Percentiles rank a stretch among this genome's conserved stretches.
phyloP scores from a whole-genome alignment of 2,329 filamentous ascomycete species.

The Fusarium phyllophilum region DNA sequence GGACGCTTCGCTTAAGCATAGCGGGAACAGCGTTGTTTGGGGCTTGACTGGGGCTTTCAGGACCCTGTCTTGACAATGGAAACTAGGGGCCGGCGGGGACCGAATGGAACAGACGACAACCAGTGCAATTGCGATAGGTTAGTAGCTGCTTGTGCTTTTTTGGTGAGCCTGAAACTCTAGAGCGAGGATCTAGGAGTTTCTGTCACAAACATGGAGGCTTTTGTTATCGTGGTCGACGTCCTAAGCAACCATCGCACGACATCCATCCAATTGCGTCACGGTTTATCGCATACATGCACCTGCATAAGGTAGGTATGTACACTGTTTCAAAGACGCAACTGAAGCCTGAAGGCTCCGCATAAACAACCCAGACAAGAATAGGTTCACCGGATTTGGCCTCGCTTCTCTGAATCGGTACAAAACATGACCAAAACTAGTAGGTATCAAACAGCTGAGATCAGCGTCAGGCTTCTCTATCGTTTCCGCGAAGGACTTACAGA shows the following conservation, averaged over 20 bases:
- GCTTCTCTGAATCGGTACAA: not conserved
- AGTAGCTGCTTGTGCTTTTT: conserved; percentile 33
- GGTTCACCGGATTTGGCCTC: not conserved
- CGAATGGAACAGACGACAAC: conserved; percentile 28
- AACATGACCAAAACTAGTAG: conserved; percentile 1
- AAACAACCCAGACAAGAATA: conserved; percentile 7
- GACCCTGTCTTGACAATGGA: not conserved
- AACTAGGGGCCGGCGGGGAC: conserved; percentile 6
- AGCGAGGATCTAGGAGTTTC: conserved; percentile 34
- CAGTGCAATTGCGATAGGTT: conserved; percentile 37
- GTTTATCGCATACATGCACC: conserved; percentile 4
- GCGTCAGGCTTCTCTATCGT: conserved; percentile 8
- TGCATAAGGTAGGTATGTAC: conserved; percentile 1
- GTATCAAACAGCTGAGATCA: conserved; percentile 10
- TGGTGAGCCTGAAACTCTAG: conserved; percentile 43
- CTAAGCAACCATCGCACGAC: conserved; percentile 2
- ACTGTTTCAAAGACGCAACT: conserved; percentile 13
- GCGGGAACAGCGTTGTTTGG: conserved; percentile 42
- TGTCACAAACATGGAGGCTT: conserved; percentile 28
- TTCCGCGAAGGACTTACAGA: conserved; percentile 6
- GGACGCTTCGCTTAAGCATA: conserved; percentile 44
- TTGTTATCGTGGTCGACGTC: not conserved
- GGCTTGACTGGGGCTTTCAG: conserved; percentile 27
- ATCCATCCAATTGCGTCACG: not conserved
- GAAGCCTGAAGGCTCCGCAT: conserved; percentile 13